Base-by-base conservation (phyloP, 495 filamentous ascomycete species). In the Tuber umbilicatum region DNA sequence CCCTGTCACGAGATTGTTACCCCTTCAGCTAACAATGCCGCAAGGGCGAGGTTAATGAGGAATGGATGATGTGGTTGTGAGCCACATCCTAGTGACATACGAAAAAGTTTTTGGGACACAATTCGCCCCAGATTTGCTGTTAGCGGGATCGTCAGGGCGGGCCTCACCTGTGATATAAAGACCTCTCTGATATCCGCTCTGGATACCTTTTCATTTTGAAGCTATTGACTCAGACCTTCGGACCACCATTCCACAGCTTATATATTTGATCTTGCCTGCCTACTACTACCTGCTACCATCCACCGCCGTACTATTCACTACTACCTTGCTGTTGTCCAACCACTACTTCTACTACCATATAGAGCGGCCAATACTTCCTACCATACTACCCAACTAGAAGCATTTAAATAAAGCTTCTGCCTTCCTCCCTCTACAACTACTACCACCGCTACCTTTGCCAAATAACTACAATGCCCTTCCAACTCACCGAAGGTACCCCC, bases 401-500 rank as follows among this genome's bases (percentile, higher is more conserved):
- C 50, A 45, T 71, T 40, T 67, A 75, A 69, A 39, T n/a, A 45
- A 39, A 74, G 38, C 55, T 72, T 60, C 43, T 40, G 37, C 50
- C 50, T 64, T 27, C 55, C 55, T 35, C 55, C 55, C 14, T 64
- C n/a, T 60, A 69, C 69, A 38, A 55, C 40, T 68, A 35, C 17
- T 37, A 39, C 21, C n/a, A 23, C 73, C 23, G 55, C 27, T 69
- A 75, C 70, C n/a, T 55, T 14, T 68, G 73, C 50, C 38, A 73
- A 75, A 50, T 38, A 35, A 74, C 70, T 74, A 77, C 35, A 82
- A 82, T 82, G 81, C 69, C 81, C 69, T 68, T 82, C 78, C 79
- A 81, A 73, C 75, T 82, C 78, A 78, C 78, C 23, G 81, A 82
- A 69, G 78, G 73, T 41, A 72, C 81, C 69, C 80, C 80, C 73